phyloP scores from a whole-genome alignment of 441 rosid genomes.

The Erodium texanum region DNA sequence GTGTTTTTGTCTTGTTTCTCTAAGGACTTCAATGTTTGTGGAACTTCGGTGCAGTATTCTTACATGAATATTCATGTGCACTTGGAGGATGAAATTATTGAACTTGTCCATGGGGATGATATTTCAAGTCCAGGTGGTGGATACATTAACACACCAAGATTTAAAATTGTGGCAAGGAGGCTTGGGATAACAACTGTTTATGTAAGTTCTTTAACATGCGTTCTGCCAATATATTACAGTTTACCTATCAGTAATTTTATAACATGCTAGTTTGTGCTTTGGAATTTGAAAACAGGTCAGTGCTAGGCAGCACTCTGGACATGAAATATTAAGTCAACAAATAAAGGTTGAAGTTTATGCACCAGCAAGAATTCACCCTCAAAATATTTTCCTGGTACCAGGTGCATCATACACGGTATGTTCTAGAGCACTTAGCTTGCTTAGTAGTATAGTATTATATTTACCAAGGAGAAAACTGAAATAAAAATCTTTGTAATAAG shows the following conservation, averaged over 20 bases:
- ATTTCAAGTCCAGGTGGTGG: constrained; percentile 34
- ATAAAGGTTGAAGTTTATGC: constrained; percentile 85
- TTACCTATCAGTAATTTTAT: constrained; percentile 17
- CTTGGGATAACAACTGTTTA: constrained; percentile 74
- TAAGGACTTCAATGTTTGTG: constrained; percentile 7
- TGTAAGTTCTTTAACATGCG: constrained; percentile 41
- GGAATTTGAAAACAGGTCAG: constrained; percentile 51
- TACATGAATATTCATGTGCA: constrained; percentile 68
- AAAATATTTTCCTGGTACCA: constrained; percentile 66
- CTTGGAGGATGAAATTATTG: constrained; percentile 63
- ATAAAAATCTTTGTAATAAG: too few relatives aligned
- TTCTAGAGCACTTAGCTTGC: too few relatives aligned
- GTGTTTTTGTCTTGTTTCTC: background rate
- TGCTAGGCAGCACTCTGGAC: constrained; percentile 71
- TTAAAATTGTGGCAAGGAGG: constrained; percentile 56
- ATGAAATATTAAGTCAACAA: constrained; percentile 57
- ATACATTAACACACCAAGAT: constrained; percentile 35
- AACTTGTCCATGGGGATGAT: constrained; percentile 37
- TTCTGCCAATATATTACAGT: constrained; percentile 4
- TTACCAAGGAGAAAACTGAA: too few relatives aligned
- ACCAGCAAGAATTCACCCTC: constrained; percentile 68
- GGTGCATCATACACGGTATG: constrained; percentile 88
- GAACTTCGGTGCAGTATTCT: constrained; percentile 50
- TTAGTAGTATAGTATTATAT: too few relatives aligned
- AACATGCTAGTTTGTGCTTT: constrained; percentile 21